phyloP scores from a whole-genome alignment of 331 rosid species.

The Saraca asoca region DNA sequence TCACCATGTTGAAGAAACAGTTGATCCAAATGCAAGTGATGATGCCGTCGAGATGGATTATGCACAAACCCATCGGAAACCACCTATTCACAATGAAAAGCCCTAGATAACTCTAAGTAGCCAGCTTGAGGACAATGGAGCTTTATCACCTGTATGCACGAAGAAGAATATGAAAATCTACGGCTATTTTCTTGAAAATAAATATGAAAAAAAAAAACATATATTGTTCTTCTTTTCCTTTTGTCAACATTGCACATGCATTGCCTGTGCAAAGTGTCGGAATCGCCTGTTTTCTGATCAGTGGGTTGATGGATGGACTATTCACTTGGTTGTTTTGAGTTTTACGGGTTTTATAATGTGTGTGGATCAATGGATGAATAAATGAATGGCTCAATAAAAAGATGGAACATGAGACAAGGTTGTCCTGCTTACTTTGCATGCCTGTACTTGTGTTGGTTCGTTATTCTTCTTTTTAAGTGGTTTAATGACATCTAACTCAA shows the following conservation, averaged over 20 bases:
- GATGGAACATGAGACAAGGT: constrained; percentile 1
- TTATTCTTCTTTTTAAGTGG: not conserved
- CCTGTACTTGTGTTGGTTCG: constrained; percentile 4
- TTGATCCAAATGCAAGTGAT: constrained; percentile 41
- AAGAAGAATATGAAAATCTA: too few species aligned
- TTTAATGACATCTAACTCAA: too few species aligned
- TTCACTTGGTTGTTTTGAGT: too few species aligned
- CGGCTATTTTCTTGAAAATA: too few species aligned
- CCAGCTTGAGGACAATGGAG: not conserved
- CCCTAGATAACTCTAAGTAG: constrained; percentile 41
- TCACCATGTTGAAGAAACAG: constrained; percentile 43
- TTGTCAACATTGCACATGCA: constrained; percentile 29
- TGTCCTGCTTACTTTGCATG: constrained; percentile 25
- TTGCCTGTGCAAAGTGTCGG: constrained; percentile 21
- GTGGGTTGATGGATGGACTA: too few species aligned
- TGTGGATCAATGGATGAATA: not conserved
- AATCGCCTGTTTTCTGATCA: not conserved
- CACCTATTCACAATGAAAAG: constrained; percentile 85
- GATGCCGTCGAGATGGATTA: constrained; percentile 74
- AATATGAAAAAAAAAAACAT: too few species aligned
- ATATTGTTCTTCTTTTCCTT: not conserved
- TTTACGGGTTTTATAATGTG: too few species aligned
- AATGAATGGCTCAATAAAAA: constrained; percentile 5
- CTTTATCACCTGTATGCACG: not conserved
- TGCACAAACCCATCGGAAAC: constrained; percentile 84